phyloP scores from a whole-genome alignment of 768 basidiomycete species.

The Naganishia antarctica region DNA sequence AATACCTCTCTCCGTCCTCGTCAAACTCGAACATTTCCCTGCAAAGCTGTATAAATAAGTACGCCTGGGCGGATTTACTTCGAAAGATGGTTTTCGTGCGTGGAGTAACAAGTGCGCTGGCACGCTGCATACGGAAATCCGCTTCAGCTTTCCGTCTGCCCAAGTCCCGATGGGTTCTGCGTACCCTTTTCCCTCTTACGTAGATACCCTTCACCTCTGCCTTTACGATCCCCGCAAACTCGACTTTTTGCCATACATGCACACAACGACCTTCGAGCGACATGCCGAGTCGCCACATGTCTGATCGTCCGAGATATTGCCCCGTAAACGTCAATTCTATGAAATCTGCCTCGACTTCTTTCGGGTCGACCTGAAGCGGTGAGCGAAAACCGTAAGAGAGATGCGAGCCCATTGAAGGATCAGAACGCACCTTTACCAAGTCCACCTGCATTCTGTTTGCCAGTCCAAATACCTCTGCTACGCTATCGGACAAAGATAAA shows the following conservation, averaged over 20 bases:
- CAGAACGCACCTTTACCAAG: constrained; percentile 1
- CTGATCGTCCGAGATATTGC: constrained; percentile 89
- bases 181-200: constrained; percentile 63
- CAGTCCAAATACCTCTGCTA: constrained; percentile 4
- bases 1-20: constrained; percentile 89
- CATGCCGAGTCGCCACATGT: constrained; percentile 92
- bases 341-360: constrained; percentile 45
- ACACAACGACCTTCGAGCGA: constrained; percentile 74
- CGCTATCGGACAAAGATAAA: constrained; percentile 12
- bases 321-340: constrained; percentile 90
- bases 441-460: constrained; percentile 25
- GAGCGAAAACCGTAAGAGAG: no score
- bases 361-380: constrained; percentile 61
- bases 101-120: constrained; percentile 69
- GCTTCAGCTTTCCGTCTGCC: background rate
- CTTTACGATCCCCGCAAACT: constrained; percentile 68
- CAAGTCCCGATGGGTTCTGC: no score
- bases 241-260: constrained; percentile 75
- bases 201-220: constrained; percentile 79
- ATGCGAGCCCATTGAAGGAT: no score
- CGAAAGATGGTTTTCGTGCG: constrained; percentile 84
- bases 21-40: constrained; percentile 95
- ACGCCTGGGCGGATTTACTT: constrained; percentile 83
- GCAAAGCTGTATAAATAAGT: constrained; percentile 93
- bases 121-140: constrained; percentile 13